phyloP scores from a whole-genome alignment of 2,329 filamentous ascomycete genomes.

The Diaporthe capsici region DNA sequence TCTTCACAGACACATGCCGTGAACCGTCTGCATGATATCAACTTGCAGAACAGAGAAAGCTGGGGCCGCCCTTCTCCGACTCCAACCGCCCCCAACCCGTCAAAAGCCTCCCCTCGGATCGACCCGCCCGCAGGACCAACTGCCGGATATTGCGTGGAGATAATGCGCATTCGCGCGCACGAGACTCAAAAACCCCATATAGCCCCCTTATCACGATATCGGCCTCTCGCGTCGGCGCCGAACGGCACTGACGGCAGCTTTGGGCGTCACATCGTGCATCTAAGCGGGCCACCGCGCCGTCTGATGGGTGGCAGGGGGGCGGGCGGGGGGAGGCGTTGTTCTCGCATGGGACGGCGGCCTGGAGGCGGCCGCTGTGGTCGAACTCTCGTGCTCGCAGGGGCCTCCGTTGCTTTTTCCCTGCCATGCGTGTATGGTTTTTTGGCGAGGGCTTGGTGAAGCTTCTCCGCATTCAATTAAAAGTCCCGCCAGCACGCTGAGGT shows the following conservation, averaged over 20 bases:
- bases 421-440: too few relatives aligned
- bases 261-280: slow-evolving; percentile 16
- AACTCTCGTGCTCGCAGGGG: not conserved
- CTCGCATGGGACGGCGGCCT: not conserved
- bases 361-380: slow-evolving; percentile 8
- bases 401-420: not conserved
- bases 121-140: not conserved
- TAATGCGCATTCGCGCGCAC: not conserved
- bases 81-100: not conserved
- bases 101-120: not conserved
- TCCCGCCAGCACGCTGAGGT: slow-evolving; percentile 1
- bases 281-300: not conserved
- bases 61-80: not conserved
- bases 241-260: not conserved
- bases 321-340: not conserved
- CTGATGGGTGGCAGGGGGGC: not conserved
- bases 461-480: not conserved
- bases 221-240: not conserved
- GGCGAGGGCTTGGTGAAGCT: not conserved
- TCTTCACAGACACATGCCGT: not conserved
- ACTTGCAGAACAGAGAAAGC: not conserved
- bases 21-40: not conserved
- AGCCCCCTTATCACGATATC: not conserved
- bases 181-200: too few relatives aligned
- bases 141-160: not conserved